phyloP scores from a whole-genome alignment of 2,329 filamentous ascomycete species.

The Cladophialophora psammophila region DNA sequence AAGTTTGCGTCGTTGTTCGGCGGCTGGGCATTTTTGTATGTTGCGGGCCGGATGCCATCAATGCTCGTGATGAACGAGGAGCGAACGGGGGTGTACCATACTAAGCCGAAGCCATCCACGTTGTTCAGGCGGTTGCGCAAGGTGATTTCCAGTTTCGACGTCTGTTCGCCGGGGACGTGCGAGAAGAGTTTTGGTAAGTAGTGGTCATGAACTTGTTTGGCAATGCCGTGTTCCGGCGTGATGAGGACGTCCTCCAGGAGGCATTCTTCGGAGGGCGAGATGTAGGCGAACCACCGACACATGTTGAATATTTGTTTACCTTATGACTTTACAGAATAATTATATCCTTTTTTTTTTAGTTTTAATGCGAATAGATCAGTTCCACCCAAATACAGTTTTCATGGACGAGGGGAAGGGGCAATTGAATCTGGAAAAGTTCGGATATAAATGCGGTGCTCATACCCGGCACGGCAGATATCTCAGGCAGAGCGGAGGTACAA shows the following conservation, averaged over 20 bases:
- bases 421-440: neutral
- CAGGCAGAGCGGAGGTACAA: slow-evolving; percentile 6
- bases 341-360: too few species aligned
- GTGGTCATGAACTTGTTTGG: slow-evolving; percentile 60
- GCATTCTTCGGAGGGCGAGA: slow-evolving; percentile 60
- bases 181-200: slow-evolving; percentile 62
- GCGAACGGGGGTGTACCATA: slow-evolving; percentile 60
- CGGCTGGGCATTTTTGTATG: slow-evolving; percentile 62
- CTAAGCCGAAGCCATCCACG: slow-evolving; percentile 63
- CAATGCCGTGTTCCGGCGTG: slow-evolving; percentile 51
- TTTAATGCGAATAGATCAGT: neutral
- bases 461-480: slow-evolving; percentile 12
- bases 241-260: slow-evolving; percentile 64
- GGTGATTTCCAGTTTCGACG: slow-evolving; percentile 48
- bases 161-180: slow-evolving; percentile 51
- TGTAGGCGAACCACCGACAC: slow-evolving; percentile 65
- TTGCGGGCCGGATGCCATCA: slow-evolving; percentile 48
- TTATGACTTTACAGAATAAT: neutral
- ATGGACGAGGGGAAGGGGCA: neutral
- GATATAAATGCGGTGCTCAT: neutral
- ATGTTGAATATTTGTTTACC: slow-evolving; percentile 41
- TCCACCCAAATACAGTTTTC: neutral
- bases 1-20: slow-evolving; percentile 63
- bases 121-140: slow-evolving; percentile 62
- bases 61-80: slow-evolving; percentile 47